Evolutionary conservation across 23 red algal genomes (phyloP).

Genomic region (Chondrus crispus): DNA sequence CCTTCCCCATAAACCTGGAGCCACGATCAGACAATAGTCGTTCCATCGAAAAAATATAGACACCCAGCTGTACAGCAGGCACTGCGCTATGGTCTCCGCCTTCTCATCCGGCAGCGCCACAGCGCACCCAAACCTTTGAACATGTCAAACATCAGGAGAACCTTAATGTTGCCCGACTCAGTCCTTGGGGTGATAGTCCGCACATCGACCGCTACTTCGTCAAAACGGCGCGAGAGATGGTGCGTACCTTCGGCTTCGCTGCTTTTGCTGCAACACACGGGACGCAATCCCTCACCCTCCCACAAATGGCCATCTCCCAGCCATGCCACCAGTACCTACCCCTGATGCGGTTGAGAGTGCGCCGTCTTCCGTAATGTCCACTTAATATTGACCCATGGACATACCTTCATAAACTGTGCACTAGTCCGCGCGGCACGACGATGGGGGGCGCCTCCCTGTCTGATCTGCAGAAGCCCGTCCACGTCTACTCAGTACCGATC

Average conservation of each 20-base stretch:
- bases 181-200: neutral
- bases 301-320: neutral
- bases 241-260: neutral
- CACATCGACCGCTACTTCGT: neutral
- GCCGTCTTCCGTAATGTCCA: neutral
- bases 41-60: neutral
- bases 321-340: neutral
- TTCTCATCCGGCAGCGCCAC: neutral
- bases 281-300: neutral
- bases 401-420: neutral
- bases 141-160: neutral
- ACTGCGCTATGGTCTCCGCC: constrained; percentile 3
- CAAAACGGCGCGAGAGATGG: neutral
- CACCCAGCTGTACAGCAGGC: constrained; percentile 8
- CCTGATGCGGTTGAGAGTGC: neutral
- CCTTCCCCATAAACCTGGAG: neutral
- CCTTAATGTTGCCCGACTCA: neutral
- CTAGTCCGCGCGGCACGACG: neutral
- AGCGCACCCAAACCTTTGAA: neutral
- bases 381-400: neutral
- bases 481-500: neutral
- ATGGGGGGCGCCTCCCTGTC: neutral
- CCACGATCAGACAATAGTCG: neutral
- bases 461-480: neutral
- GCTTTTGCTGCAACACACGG: neutral